These are phyloP conservation scores for Curvularia spicifera DNA, from an alignment of 2,329 filamentous ascomycete species.

Conservation along the genomic window DNA sequence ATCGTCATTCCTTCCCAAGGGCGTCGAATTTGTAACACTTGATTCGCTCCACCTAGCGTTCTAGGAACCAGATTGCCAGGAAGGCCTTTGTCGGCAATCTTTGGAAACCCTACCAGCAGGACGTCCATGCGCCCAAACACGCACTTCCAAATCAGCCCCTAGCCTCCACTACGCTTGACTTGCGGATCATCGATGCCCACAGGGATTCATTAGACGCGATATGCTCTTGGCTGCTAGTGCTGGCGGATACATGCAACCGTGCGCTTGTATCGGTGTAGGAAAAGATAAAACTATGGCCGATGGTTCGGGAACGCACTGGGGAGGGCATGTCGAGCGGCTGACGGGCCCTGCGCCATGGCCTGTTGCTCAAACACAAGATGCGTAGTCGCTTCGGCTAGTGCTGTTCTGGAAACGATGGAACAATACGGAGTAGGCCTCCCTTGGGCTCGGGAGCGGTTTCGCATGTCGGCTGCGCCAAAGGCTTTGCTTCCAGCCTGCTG, in stretches of 20 bases:
- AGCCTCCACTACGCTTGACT: conserved; percentile 10
- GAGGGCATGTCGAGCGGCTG: conserved; percentile 20
- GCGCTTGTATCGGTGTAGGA: conserved; percentile 10
- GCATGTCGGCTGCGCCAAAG: conserved; percentile 3
- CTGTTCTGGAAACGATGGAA: conserved; percentile 18
- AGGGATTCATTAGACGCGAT: conserved; percentile 12
- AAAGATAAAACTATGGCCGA: conserved; percentile 14
- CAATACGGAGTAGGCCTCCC: neutral
- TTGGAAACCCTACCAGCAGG: conserved; percentile 12
- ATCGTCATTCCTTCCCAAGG: conserved; percentile 15
- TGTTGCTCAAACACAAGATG: conserved; percentile 7
- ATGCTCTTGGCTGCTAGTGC: neutral
- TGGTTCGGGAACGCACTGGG: conserved; percentile 16
- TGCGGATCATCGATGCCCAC: conserved; percentile 19
- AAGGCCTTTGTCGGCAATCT: conserved; percentile 15
- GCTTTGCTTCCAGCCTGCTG: neutral
- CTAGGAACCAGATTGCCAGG: conserved; percentile 18
- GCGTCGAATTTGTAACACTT: conserved; percentile 13
- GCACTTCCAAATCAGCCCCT: conserved; percentile 13
- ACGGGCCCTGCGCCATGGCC: conserved; percentile 2
- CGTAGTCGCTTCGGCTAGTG: conserved; percentile 10
- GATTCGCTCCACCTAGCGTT: conserved; percentile 20
- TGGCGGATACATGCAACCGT: conserved; percentile 10
- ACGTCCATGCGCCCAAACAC: conserved; percentile 14
- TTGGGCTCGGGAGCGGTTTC: conserved; percentile 2